phyloP scores from a whole-genome alignment of 164 flowering plant species.

The Vitis amurensis region DNA sequence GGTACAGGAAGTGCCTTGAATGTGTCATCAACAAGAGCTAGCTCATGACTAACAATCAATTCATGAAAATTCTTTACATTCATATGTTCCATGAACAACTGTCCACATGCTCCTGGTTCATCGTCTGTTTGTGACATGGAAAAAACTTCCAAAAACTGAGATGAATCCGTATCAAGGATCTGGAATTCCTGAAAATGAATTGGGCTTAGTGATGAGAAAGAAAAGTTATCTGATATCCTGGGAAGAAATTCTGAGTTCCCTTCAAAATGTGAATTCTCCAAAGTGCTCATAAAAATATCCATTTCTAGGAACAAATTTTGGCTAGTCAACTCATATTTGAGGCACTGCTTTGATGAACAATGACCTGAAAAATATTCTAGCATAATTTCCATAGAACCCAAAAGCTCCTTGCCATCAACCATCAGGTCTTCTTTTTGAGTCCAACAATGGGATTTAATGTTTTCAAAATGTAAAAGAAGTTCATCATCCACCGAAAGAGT shows the following conservation, averaged over 20 bases:
- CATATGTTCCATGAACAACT: conserved; percentile 44
- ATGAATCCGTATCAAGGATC: conserved; percentile 40
- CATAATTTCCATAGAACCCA: conserved; percentile 36
- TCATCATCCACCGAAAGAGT: conserved; percentile 29
- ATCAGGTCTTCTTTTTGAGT: conserved; percentile 21
- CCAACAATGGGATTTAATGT: conserved; percentile 26
- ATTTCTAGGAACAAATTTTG: conserved; percentile 33
- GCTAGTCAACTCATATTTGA: conserved; percentile 28
- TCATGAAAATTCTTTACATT: conserved; percentile 51
- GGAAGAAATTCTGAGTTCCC: conserved; percentile 17
- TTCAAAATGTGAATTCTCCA: conserved; percentile 20
- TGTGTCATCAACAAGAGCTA: conserved; percentile 62
- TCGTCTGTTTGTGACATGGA: conserved; percentile 14
- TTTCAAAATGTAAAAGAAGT: conserved; percentile 34
- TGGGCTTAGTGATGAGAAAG: conserved; percentile 13
- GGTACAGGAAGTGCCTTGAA: conserved; percentile 84
- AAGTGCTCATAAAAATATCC: conserved; percentile 32
- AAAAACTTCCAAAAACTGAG: conserved; percentile 30
- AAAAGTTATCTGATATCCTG: conserved; percentile 19
- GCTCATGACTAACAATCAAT: conserved; percentile 64
- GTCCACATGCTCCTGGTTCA: conserved; percentile 35
- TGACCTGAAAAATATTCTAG: conserved; percentile 33
- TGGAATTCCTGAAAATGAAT: conserved; percentile 59
- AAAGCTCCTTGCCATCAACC: conserved; percentile 34
- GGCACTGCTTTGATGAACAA: conserved; percentile 23